Evolutionary conservation across 2,329 filamentous ascomycete genomes (phyloP), one percentile per base, ranked within the genome.

Genomic region (Aspergillus oerlinghausenensis): DNA sequence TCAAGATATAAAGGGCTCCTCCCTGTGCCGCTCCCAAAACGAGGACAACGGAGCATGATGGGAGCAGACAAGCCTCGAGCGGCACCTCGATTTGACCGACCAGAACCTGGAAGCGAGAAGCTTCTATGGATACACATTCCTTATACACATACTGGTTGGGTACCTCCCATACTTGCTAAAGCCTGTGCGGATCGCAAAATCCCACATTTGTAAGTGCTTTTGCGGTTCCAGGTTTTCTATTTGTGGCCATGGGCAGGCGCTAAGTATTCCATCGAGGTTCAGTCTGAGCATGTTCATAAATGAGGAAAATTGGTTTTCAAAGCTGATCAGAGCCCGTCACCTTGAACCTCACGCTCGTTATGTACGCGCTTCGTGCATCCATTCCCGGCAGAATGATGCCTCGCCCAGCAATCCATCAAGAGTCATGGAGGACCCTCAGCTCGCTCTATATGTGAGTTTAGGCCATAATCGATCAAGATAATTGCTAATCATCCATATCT

Each of bases 331-430:
- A 55, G 70, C 72, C 47, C 69, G 73, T 10, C 73, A 76, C 62
- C 60, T 70, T n/a, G 70, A 73, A 47, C 72, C 73, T 6, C 73
- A 75, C 62, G 73, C 72, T 19, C 70, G 73, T 11, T 75, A 70
- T 56, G 72, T 76, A 10, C 65, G 66, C 10, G 70, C 73, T 3
- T 63, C 65, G n/a, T 73, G 69, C 47, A 69, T 74, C 51, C 64
- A 70, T 58, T 67, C 71, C 1, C 60, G 70, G 17, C 64, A 67
- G 23, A 63, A 57, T 54, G 65, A 65, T 56, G 55, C 59, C 42
- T 61, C 59, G 9, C 51, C 60, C 3, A 60, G 58, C 2, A 61
- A 52, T 6, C 50, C 56, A 8, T 21, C 45, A 6, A 60, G 55
- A 4, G 47, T 28, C 3, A 25, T 58, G 11, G 60, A 65, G 26